Evolutionary conservation across 2,329 filamentous ascomycete genomes (phyloP).

Genomic region (Dothiorella sarmentorum): DNA sequence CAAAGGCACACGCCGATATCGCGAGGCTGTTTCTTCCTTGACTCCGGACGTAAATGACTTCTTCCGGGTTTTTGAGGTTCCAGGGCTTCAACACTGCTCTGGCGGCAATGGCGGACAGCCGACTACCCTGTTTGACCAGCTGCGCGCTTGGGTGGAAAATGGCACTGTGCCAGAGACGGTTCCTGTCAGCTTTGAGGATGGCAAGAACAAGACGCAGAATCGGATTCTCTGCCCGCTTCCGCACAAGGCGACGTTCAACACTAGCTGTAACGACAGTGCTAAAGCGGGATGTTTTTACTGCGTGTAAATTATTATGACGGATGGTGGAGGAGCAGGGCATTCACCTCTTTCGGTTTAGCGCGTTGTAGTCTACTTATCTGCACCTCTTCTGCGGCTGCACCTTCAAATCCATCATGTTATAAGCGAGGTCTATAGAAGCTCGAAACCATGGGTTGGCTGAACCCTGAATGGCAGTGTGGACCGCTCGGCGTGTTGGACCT

Average conservation of each 20-base stretch:
- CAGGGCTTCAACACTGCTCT: conserved; percentile 29
- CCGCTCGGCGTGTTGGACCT: no score
- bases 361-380: no score
- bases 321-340: no score
- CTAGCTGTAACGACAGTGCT: background rate
- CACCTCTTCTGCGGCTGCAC: no score
- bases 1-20: conserved; percentile 27
- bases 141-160: conserved; percentile 32
- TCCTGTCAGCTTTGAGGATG: conserved; percentile 19
- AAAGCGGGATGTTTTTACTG: background rate
- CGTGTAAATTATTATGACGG: no score
- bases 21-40: conserved; percentile 24
- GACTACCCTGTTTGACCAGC: conserved; percentile 22
- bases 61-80: conserved; percentile 32
- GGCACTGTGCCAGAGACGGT: conserved; percentile 26
- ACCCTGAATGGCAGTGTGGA: no score
- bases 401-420: no score
- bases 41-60: conserved; percentile 28
- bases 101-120: conserved; percentile 24
- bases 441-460: no score
- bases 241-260: conserved; percentile 8
- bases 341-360: no score
- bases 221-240: conserved; percentile 25
- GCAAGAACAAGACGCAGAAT: conserved; percentile 1
- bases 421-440: no score